Evolutionary conservation across 1,139 yeast genomes (phyloP), one percentile per base, ranked within the genome.

Genomic region (Saccharomyces hybrid): DNA sequence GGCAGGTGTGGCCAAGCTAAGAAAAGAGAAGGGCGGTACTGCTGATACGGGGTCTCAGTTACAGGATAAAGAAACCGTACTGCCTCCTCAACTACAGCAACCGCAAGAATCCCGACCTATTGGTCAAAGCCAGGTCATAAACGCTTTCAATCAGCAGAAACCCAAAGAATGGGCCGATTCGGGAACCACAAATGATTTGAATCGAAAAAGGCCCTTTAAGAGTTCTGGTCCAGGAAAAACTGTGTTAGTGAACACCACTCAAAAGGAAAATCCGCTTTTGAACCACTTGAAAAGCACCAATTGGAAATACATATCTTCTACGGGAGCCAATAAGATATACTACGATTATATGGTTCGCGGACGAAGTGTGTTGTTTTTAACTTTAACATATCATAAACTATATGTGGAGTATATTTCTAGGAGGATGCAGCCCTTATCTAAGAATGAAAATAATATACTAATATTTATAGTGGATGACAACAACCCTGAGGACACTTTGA

Each of bases 401-500:
- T 91, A 87, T 59, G 96, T 96, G 0, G 97, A 90, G 66, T 90
- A 93, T 64, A 81, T 93, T 3, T 82, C 83, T 75, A 80, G 81
- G 56, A 78, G 95, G 54, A 75, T 90, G 63, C 81, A 80, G 59
- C 82, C 83, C 54, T 68, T 83, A 29, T 75, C 78, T 31, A 80
- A 77, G 59, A 68, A 73, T 28, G 78, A 79, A 9, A 73, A 86
- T 51, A 79, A 91, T 16, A 75, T 90, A 1, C 67, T 93, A 48
- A 72, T 93, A 51, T 82, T 86, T 16, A 83, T 87, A 16, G 88
- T 89, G 2, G 98, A 90, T 64, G 81, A 88, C 27, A 93, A 84
- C 29, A 82, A 85, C 55, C 87, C 84, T 38, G 86, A 83, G 51
- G 89, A 84, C 19, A 74, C 84, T 0, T 64, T 93, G 27, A 77